Percentiles rank a stretch among this genome's conserved stretches.
Evolutionary conservation across 805 yeast genomes (phyloP).

Genomic region (Candida chauliodis): DNA sequence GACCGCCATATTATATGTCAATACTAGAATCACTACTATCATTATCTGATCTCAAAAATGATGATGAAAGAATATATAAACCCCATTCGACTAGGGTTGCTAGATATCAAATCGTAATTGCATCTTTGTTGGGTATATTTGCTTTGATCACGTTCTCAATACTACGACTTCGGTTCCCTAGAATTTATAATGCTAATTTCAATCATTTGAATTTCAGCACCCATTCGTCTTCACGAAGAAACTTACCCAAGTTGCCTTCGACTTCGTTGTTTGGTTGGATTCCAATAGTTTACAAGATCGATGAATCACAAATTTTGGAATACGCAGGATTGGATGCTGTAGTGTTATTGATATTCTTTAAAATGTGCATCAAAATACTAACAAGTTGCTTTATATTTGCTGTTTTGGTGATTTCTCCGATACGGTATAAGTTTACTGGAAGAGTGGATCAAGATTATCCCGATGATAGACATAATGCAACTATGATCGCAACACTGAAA

Average conservation of each 20-base stretch:
- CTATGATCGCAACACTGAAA: neutral
- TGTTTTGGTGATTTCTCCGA: slow-evolving; percentile 73
- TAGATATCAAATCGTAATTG: slow-evolving; percentile 72
- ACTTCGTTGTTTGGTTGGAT: slow-evolving; percentile 78
- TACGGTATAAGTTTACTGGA: slow-evolving; percentile 81
- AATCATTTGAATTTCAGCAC: slow-evolving; percentile 42
- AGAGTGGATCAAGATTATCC: slow-evolving; percentile 27
- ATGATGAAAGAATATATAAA: slow-evolving; percentile 15
- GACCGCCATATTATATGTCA: neutral
- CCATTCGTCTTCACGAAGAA: slow-evolving; percentile 42
- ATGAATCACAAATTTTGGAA: slow-evolving; percentile 75
- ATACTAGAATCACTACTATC: no score
- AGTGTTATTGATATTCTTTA: slow-evolving; percentile 87
- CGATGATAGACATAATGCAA: slow-evolving; percentile 8
- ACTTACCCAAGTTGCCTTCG: slow-evolving; percentile 57
- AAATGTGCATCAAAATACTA: slow-evolving; percentile 75
- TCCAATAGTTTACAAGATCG: slow-evolving; percentile 55
- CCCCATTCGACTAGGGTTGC: slow-evolving; percentile 51
- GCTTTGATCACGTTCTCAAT: slow-evolving; percentile 71
- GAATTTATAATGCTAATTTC: slow-evolving; percentile 78
- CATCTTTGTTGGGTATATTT: slow-evolving; percentile 59
- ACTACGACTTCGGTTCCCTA: slow-evolving; percentile 71
- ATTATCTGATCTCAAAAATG: no score
- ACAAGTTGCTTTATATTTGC: slow-evolving; percentile 67
- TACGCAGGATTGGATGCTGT: slow-evolving; percentile 93